A percentile compares a stretch with the other conserved stretches of the same genome.
Evolutionary conservation across 2,329 filamentous ascomycete species (phyloP).

Genomic region (Juglanconis sp.): DNA sequence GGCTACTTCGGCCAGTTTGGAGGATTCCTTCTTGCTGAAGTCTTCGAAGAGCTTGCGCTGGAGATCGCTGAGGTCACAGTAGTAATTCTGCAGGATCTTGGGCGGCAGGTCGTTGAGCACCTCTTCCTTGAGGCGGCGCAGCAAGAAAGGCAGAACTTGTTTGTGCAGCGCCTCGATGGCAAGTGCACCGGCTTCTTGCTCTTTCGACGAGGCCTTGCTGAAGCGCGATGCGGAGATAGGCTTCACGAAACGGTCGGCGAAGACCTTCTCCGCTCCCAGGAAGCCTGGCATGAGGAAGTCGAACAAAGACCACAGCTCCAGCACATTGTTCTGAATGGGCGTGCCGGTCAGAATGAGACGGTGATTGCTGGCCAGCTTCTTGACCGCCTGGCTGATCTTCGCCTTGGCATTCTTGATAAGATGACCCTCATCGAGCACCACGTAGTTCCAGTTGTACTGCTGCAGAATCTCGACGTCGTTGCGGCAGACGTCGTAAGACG

Average conservation of each 20-base stretch:
- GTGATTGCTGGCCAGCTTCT: slow-evolving; percentile 85
- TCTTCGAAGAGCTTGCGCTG: slow-evolving; percentile 96
- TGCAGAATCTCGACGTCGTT: slow-evolving; percentile 87
- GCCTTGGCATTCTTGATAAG: slow-evolving; percentile 98
- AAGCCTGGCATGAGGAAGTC: slow-evolving; percentile 99
- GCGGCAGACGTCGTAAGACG: slow-evolving; percentile 95
- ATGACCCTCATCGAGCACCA: slow-evolving; percentile 94
- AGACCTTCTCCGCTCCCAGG: slow-evolving; percentile 90
- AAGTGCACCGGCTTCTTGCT: slow-evolving; percentile 93
- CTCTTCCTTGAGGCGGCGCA: slow-evolving; percentile 96
- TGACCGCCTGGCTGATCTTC: slow-evolving; percentile 91
- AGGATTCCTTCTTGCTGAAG: slow-evolving; percentile 90
- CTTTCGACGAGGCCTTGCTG: slow-evolving; percentile 95
- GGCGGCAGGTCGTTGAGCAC: slow-evolving; percentile 93
- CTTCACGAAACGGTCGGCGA: slow-evolving; percentile 90
- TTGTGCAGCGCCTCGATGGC: slow-evolving; percentile 99
- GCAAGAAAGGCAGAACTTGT: slow-evolving; percentile 92
- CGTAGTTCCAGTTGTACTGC: slow-evolving; percentile 92
- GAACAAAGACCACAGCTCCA: slow-evolving; percentile 96
- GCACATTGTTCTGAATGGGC: slow-evolving; percentile 94
- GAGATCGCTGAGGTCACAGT: slow-evolving; percentile 93
- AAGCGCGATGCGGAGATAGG: slow-evolving; percentile 92
- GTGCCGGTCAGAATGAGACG: slow-evolving; percentile 94
- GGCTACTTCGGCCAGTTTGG: slow-evolving; percentile 80
- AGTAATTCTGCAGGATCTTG: slow-evolving; percentile 99